Evolutionary conservation across 2,329 filamentous ascomycete genomes (phyloP), one percentile per base, ranked within the genome.

Genomic region (Arthrinium phaeospermum): DNA sequence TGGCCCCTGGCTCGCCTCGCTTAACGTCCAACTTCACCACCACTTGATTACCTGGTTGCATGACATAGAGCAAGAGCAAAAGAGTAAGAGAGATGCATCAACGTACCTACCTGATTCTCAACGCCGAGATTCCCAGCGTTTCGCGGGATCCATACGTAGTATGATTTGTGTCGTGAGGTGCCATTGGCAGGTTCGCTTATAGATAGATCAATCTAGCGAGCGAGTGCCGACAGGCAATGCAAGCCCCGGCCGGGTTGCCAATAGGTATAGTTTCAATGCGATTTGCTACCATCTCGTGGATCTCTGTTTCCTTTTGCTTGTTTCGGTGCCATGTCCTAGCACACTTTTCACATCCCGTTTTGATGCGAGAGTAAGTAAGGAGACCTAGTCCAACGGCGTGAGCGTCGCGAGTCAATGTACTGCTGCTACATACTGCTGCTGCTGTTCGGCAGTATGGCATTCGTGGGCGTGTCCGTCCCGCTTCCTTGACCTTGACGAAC

Each of bases 141-240:
- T 64, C 34, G 57, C 57, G 10, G 19, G 22, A 49, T 49, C 16
- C 4, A 41, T 49, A n/a, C 19, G 12, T 24, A 41, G 57, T 64
- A 64, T 4, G 30, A 41, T 64, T 41, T 41, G 57, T 64, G 34
- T 64, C 57, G 57, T 64, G 57, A 64, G 34, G n/a, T 64, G 37
- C 37, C 6, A 41, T 41, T 37, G 30, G 22, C 22, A 22, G 22
- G 7, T 13, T 41, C 57, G 57, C 57, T 41, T 64, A 10, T 41
- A 64, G 34, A 22, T 7, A n/a, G n/a, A 64, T 64, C 57, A 41
- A 41, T 22, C 27, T 30, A 30, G 27, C 27, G 27, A 30, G 27
- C 37, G 37, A 41, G 37, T 41, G 37, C 37, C 34, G 19, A 41
- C 12, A 30, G 30, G n/a, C 34, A 64, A 24, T 41, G 57, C 57